Base-by-base conservation (phyloP, 768 basidiomycete species). In the Boletellus emodensis region DNA sequence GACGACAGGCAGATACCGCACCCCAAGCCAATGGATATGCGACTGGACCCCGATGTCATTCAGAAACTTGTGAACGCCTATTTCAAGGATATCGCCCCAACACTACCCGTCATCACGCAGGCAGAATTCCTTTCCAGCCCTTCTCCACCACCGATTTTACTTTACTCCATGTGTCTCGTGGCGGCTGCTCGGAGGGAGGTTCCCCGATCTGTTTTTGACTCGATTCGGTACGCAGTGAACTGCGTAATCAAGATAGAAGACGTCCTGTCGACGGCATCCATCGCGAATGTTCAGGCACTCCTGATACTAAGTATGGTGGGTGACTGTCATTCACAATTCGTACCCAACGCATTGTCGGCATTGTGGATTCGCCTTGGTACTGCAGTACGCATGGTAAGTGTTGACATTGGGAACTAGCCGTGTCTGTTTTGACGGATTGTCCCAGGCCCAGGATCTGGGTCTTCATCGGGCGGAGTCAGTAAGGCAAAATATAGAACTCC, bases 101-200 rank as follows among this genome's bases (percentile, higher is more conserved):
- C 90, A 37, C 80, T 97, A 50, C 95, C 96, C 11, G 76, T 99
- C 57, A 81, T 98, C 51, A 90, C 90, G 15, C 82, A 87, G 62
- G 78, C 81, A 22, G 95, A 99, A 64, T 97, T 99, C 62, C 73
- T 96, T 54, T 78, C 85, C 34, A 81, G 67, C 44, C 77, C 81
- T 18, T 83, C 82, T 13, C 88, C 86, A 0, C 81, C 92, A 3
- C 84, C 88, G 4, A 76, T 99, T 20, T 70, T 98, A 50, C 78
- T 98, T 18, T 97, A 97, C 68, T 85, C 91, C 34, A 94, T 98
- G 70, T 97, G 94, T 68, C 84, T 93, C 28, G 85, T 97, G 37
- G 90, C 94, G 17, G 89, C 90, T 14, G 84, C 92, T 28, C 80
- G 87, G 47, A 81, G 94, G 43, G 85, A 90, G 52, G 84, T 90